These are phyloP conservation scores for Colletotrichum tanaceti DNA, from an alignment of 2,329 filamentous ascomycete genomes.

Conservation along the genomic window DNA sequence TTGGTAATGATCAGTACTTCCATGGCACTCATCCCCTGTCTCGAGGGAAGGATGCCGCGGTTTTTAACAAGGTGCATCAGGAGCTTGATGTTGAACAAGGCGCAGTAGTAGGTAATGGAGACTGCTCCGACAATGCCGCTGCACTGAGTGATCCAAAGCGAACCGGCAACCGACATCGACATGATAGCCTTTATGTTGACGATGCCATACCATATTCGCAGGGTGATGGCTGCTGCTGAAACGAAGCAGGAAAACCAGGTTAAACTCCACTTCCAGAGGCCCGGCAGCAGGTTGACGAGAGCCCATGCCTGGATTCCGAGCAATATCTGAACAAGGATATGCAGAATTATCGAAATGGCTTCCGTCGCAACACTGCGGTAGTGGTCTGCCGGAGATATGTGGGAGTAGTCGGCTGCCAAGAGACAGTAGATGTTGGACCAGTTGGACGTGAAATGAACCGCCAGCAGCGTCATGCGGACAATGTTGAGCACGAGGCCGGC, in stretches of 20 bases:
- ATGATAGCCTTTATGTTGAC: constrained; percentile 52
- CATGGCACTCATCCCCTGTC: constrained; percentile 60
- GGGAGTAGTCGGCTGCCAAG: constrained; percentile 65
- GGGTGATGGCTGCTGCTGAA: constrained; percentile 44
- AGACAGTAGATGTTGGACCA: constrained; percentile 72
- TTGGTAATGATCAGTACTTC: constrained; percentile 68
- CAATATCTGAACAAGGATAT: constrained; percentile 58
- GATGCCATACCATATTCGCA: constrained; percentile 51
- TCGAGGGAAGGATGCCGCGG: constrained; percentile 58
- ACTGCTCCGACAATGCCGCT: constrained; percentile 54
- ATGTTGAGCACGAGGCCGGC: constrained; percentile 70
- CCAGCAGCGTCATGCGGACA: constrained; percentile 67
- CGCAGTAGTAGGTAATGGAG: constrained; percentile 65
- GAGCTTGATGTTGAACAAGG: constrained; percentile 65
- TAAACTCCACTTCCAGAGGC: constrained; percentile 48
- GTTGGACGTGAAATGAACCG: constrained; percentile 69
- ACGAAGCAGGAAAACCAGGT: constrained; percentile 51
- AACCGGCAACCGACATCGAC: constrained; percentile 41
- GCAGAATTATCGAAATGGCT: constrained; percentile 57
- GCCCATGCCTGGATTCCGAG: constrained; percentile 65
- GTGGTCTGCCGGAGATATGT: constrained; percentile 56
- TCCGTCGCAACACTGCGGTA: constrained; percentile 54
- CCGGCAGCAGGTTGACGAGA: constrained; percentile 62
- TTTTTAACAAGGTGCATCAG: constrained; percentile 60
- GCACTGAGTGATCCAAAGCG: constrained; percentile 53